Base-by-base conservation (phyloP, 2,329 filamentous ascomycete genomes). In the Aspergillus arachidicola region DNA sequence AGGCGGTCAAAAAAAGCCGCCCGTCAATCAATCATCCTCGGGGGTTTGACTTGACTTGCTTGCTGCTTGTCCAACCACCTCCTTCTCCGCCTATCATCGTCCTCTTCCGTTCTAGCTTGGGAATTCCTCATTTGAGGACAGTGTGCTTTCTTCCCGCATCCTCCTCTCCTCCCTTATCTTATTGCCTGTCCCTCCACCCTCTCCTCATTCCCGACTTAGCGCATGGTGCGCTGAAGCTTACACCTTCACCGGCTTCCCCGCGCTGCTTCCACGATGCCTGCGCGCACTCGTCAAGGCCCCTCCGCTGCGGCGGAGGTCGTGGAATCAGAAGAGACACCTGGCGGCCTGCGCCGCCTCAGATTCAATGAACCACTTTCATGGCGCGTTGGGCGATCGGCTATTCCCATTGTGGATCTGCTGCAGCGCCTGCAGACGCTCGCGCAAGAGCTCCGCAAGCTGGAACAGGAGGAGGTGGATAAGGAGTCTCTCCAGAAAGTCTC, bases 301-400 rank as follows among this genome's bases (percentile, higher is more conserved):
- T 68, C 72, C 60, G 68, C 74, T 56, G 66, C 69, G 65, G 68
- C 72, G 50, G 76, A 77, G 68, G 68, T 67, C 62, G 68, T 72
- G 61, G 72, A 74, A 60, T 58, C 70, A 45, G 75, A 77, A 64
- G 77, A 78, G n/a, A 68, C 72, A 60, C 60, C 68, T 23, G 63
- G 66, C 38, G 74, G 71, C 45, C 73, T 80, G 66, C 75, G 69
- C 48, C 73, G 69, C 57, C 86, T 99, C 55, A 82, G 88, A 69
- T 98, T 98, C 84, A 87, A 94, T 72, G 89, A 97, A 75, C 85
- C 92, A 67, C 84, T 99, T 62, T 92, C 93, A 75, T 97, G 95
- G 92, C 91, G 91, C 75, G 92, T 94, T 50, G 95, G 94, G 63
- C 95, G 92, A 79, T 69, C 75, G 54, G 88, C 93, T 58, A 97